Percentiles rank a stretch among this genome's conserved stretches.
Conservation (phyloP, 129 eudicot species). For the Gnaphalium uliginosum region DNA sequence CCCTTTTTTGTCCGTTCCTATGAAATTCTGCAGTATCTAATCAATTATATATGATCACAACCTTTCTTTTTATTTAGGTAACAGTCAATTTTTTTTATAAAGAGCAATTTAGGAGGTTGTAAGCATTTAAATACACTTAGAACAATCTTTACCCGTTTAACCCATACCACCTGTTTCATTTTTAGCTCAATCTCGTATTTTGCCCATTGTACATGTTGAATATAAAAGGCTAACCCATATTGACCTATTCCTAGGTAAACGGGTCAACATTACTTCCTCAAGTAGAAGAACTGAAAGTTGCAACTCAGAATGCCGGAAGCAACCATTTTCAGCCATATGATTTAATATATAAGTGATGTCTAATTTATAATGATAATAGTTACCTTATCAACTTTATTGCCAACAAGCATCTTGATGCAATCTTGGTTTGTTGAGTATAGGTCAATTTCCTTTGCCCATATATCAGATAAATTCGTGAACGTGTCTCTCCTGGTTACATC, state of each 20-base stretch:
- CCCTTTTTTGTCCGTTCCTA: too few species aligned
- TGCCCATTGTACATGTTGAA: background rate
- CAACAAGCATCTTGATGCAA: slow-evolving; percentile 97
- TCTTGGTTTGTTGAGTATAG: slow-evolving; percentile 90
- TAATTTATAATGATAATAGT: background rate
- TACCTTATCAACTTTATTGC: slow-evolving; percentile 98
- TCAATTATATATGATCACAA: too few species aligned
- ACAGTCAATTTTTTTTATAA: too few species aligned
- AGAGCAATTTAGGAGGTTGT: background rate
- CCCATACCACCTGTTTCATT: background rate
- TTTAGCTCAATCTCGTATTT: background rate
- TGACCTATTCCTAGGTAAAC: background rate
- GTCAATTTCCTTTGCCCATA: slow-evolving; percentile 90
- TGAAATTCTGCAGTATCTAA: too few species aligned
- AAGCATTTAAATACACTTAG: background rate
- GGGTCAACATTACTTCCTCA: background rate
- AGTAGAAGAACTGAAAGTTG: background rate
- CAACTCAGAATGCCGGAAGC: background rate
- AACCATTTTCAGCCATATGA: background rate
- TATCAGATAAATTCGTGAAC: slow-evolving; percentile 80
- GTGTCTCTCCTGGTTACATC: slow-evolving; percentile 93
- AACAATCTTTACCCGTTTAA: background rate
- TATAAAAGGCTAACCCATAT: background rate
- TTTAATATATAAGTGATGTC: slow-evolving; percentile 5
- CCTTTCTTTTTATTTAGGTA: too few species aligned